Conservation (phyloP, 441 rosid genomes). For the Arabidopsis hybrid region DNA sequence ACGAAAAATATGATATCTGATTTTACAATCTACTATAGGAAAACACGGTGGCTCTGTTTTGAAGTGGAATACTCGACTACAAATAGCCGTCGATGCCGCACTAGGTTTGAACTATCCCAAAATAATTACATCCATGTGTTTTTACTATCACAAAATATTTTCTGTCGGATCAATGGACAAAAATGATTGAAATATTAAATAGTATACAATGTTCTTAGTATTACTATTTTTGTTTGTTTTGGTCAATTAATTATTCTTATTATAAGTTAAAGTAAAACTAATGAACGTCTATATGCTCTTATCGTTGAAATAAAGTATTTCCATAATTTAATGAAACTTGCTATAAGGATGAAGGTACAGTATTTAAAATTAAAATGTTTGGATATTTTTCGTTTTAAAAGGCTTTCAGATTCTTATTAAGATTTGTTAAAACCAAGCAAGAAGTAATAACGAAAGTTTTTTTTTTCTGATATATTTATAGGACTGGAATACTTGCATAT, state of each 20-base stretch:
- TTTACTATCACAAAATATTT: neutral
- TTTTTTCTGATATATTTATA: neutral
- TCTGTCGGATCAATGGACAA: neutral
- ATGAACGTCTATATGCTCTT: no score
- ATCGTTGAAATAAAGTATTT: no score
- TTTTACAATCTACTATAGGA: constrained; percentile 22
- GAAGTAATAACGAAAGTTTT: no score
- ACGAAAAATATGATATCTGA: neutral
- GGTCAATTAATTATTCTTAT: neutral
- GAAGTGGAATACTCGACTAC: constrained; percentile 28
- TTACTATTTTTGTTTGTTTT: no score
- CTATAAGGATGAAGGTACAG: no score
- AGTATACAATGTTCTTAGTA: no score
- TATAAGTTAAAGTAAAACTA: neutral
- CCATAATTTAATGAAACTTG: no score
- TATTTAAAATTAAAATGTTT: no score
- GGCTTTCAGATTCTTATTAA: no score
- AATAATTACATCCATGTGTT: neutral
- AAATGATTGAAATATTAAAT: neutral
- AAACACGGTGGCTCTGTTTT: constrained; percentile 7
- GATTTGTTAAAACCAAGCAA: no score
- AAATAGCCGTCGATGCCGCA: constrained; percentile 43
- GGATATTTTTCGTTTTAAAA: no score
- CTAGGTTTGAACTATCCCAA: constrained; percentile 34
- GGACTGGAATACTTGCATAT: constrained; percentile 48